A percentile compares a stretch with the other conserved stretches of the same genome.
phyloP scores from a whole-genome alignment of 148 eudicot species.

The Chenopodium formosanum region DNA sequence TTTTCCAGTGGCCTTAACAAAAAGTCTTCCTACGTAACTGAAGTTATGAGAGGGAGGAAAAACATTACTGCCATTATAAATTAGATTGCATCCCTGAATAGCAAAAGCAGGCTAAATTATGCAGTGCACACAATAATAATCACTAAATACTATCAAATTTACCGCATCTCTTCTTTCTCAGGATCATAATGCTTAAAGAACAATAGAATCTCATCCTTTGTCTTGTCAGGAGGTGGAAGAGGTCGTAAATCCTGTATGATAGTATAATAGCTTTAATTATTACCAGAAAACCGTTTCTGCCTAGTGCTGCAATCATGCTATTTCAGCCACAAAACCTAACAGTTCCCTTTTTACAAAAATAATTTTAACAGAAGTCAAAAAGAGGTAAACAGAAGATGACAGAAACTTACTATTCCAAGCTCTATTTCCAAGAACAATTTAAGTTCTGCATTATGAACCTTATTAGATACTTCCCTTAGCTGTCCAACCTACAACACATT shows the following conservation, averaged over 20 bases:
- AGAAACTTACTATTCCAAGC: constrained; percentile 52
- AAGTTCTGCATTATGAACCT: constrained; percentile 73
- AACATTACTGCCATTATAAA: neutral
- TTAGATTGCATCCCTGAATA: neutral
- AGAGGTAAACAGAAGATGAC: too few species aligned
- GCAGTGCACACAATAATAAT: constrained; percentile 6
- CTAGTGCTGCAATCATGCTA: constrained; percentile 1
- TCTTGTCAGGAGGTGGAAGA: constrained; percentile 66
- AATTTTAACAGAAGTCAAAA: constrained; percentile 28
- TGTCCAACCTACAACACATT: constrained; percentile 66
- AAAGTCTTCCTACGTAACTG: constrained; percentile 68
- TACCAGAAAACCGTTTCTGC: neutral
- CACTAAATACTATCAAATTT: constrained; percentile 7
- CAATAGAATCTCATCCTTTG: constrained; percentile 72
- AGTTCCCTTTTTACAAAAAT: constrained; percentile 70
- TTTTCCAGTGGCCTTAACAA: constrained; percentile 62
- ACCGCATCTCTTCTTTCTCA: constrained; percentile 76
- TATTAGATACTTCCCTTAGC: constrained; percentile 75
- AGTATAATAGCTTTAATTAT: neutral
- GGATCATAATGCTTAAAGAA: constrained; percentile 90
- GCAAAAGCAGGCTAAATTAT: neutral
- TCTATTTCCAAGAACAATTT: constrained; percentile 82
- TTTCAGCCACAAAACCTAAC: constrained; percentile 31
- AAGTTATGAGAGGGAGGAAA: neutral
- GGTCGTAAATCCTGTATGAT: constrained; percentile 59